A percentile compares a stretch with the other conserved stretches of the same genome.
phyloP scores from a whole-genome alignment of 2,329 filamentous ascomycete genomes.

The Claviceps arundinis region DNA sequence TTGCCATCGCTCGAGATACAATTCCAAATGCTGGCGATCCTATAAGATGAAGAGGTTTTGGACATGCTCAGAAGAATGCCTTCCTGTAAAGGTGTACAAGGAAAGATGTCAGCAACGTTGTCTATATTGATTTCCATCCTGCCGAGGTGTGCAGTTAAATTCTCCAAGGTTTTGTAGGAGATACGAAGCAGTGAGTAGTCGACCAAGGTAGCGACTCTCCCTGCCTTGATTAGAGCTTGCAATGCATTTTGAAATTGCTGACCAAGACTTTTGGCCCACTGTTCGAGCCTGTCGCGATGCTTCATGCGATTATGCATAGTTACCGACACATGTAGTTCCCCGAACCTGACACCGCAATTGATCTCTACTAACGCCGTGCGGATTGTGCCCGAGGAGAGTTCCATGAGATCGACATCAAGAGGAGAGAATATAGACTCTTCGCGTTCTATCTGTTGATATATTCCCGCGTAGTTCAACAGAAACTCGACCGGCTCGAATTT shows the following conservation, averaged over 20 bases:
- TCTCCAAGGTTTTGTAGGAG: background rate
- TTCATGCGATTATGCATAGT: background rate
- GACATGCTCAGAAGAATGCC: background rate
- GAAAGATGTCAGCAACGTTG: background rate
- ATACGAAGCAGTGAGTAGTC: background rate
- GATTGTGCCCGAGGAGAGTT: background rate
- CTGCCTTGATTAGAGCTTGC: background rate
- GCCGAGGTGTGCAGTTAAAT: too few relatives aligned
- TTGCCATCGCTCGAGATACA: background rate
- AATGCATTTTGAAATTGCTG: background rate
- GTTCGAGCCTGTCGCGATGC: background rate
- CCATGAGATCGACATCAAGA: background rate
- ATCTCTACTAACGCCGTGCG: background rate
- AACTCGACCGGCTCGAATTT: conserved; percentile 23
- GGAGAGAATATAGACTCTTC: conserved; percentile 12
- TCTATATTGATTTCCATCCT: background rate
- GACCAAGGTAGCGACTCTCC: background rate
- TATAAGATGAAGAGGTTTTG: background rate
- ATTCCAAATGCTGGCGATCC: background rate
- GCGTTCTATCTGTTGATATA: conserved; percentile 28
- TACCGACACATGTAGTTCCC: background rate
- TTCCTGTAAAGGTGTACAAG: background rate
- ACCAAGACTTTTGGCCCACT: background rate
- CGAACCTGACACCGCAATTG: background rate
- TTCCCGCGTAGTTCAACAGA: conserved; percentile 34